Percentiles rank a stretch among this genome's conserved stretches.
These are phyloP conservation scores for Beauveria australis DNA, from an alignment of 2,329 filamentous ascomycete genomes.

Conservation along the genomic window DNA sequence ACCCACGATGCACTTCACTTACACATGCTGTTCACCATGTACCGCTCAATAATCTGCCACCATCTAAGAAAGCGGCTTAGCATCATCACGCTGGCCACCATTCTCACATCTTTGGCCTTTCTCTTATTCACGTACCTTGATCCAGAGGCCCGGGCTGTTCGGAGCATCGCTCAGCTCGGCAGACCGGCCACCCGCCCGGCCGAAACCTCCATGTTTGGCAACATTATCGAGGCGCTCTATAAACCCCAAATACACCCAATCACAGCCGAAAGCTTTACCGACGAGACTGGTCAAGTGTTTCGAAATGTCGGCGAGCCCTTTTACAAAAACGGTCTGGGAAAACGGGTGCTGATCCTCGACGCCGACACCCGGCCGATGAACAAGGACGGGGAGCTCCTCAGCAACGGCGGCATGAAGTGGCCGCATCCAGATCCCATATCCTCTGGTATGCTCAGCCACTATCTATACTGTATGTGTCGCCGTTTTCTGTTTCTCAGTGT, in stretches of 20 bases:
- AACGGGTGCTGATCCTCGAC: background rate
- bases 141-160: background rate
- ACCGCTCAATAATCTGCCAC: background rate
- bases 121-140: background rate
- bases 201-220: background rate
- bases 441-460: slow-evolving; percentile 4
- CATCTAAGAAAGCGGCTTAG: background rate
- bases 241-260: background rate
- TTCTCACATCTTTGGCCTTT: background rate
- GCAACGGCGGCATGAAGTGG: background rate
- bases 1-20: background rate
- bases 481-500: background rate
- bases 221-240: background rate
- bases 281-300: background rate
- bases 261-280: background rate
- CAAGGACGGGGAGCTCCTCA: background rate
- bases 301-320: background rate
- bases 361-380: background rate
- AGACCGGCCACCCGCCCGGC: background rate
- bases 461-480: background rate
- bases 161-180: background rate
- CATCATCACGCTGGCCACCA: background rate
- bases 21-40: background rate
- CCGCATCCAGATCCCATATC: background rate
- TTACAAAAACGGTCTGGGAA: background rate